Conservation (phyloP, 495 filamentous ascomycete genomes). For the Cudoniella acicularis region DNA sequence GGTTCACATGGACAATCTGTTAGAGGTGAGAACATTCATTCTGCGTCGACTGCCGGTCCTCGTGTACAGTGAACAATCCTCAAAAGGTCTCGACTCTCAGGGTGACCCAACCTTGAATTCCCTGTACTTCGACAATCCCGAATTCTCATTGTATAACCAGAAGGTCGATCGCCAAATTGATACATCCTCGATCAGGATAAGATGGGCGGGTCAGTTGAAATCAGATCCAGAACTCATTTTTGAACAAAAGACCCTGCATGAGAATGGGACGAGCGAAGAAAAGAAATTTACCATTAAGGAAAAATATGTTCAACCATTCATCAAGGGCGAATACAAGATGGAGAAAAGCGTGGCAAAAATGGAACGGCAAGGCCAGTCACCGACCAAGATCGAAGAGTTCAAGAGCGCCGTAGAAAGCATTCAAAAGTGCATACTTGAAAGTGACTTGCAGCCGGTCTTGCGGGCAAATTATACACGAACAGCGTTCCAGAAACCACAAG, state of each 20-base stretch:
- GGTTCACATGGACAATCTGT: constrained; percentile 90
- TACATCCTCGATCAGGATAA: constrained; percentile 76
- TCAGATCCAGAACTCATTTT: constrained; percentile 73
- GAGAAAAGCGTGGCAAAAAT: constrained; percentile 87
- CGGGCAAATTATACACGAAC: constrained; percentile 92
- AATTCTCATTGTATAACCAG: constrained; percentile 78
- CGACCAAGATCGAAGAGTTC: constrained; percentile 63
- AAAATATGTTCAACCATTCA: constrained; percentile 87
- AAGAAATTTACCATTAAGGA: constrained; percentile 81
- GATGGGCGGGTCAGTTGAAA: constrained; percentile 87
- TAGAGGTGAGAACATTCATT: constrained; percentile 94
- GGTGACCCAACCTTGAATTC: constrained; percentile 90
- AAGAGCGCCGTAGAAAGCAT: constrained; percentile 70
- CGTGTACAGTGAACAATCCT: constrained; percentile 82
- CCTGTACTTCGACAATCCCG: constrained; percentile 87
- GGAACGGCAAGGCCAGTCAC: constrained; percentile 57
- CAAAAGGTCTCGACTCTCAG: constrained; percentile 72
- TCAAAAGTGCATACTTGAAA: constrained; percentile 72
- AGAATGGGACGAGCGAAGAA: constrained; percentile 71
- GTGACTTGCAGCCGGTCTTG: constrained; percentile 77
- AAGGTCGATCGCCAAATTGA: constrained; percentile 77
- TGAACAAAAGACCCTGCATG: constrained; percentile 83
- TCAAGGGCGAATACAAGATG: constrained; percentile 84
- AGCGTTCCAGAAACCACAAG: constrained; percentile 93
- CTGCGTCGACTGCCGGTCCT: constrained; percentile 85